These are phyloP conservation scores for Melastoma malabathricum DNA, from an alignment of 345 rosid genomes.

Conservation along the genomic window DNA sequence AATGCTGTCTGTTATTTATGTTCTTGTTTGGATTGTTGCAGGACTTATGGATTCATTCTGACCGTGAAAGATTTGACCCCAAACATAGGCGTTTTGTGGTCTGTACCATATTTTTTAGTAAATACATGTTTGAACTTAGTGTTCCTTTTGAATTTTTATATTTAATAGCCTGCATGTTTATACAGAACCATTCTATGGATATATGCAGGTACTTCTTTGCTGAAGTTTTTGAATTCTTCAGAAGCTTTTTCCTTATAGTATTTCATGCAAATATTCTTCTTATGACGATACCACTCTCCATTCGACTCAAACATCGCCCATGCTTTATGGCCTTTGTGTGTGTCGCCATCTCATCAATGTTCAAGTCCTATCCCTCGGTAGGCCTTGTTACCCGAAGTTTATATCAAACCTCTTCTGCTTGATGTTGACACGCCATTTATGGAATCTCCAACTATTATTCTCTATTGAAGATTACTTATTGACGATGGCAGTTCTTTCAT, in stretches of 20 bases:
- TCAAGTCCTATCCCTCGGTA: conserved; percentile 92
- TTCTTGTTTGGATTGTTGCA: conserved; percentile 20
- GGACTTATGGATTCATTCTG: conserved; percentile 92
- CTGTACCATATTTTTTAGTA: conserved; percentile 12
- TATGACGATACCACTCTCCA: conserved; percentile 76
- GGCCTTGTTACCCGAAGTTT: conserved; percentile 14
- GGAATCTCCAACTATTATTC: neutral
- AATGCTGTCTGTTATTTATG: neutral
- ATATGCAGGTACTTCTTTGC: conserved; percentile 90
- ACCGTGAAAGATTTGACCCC: conserved; percentile 89
- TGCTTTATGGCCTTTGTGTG: conserved; percentile 85
- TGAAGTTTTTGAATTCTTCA: conserved; percentile 82
- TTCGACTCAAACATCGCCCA: conserved; percentile 76
- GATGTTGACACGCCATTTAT: too few species aligned
- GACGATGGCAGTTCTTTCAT: neutral
- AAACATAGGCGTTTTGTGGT: conserved; percentile 88
- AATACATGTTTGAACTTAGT: conserved; percentile 1
- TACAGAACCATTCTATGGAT: too few species aligned
- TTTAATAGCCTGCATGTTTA: neutral
- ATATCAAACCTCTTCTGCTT: too few species aligned
- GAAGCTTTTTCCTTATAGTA: conserved; percentile 79
- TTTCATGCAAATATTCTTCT: conserved; percentile 72
- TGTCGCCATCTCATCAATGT: conserved; percentile 65
- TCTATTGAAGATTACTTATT: neutral
- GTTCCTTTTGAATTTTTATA: neutral